Conservation (phyloP, 2,329 filamentous ascomycete species). For the Leptographium radiaticola region DNA sequence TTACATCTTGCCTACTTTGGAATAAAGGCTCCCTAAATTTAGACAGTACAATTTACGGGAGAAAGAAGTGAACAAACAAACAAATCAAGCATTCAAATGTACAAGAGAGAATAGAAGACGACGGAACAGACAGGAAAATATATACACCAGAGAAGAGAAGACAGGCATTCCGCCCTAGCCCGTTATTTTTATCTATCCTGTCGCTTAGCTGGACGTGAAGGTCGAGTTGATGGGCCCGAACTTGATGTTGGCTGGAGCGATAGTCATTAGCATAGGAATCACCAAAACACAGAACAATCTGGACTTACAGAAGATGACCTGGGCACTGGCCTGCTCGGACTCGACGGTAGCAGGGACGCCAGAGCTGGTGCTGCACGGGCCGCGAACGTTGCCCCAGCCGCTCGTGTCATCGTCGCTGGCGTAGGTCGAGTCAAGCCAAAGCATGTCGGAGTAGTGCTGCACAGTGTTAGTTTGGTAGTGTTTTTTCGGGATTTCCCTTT, state of each 20-base stretch:
- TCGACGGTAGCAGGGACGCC: slow-evolving; percentile 32
- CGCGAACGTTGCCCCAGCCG: slow-evolving; percentile 28
- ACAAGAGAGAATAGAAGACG: background rate
- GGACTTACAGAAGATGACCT: slow-evolving; percentile 23
- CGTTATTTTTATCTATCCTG: background rate
- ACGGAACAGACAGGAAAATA: background rate
- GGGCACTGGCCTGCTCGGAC: slow-evolving; percentile 16
- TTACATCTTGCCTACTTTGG: background rate
- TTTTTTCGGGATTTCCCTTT: background rate
- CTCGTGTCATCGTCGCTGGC: slow-evolving; percentile 25
- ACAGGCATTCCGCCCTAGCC: background rate
- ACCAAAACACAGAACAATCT: background rate
- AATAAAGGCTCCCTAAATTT: background rate
- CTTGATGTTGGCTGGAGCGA: slow-evolving; percentile 18
- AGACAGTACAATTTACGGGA: background rate
- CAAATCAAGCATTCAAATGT: background rate
- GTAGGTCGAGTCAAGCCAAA: slow-evolving; percentile 48
- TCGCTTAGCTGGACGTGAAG: slow-evolving; percentile 12
- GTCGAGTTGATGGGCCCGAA: slow-evolving; percentile 20
- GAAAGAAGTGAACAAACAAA: background rate
- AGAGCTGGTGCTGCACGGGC: slow-evolving; percentile 28
- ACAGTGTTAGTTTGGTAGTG: background rate
- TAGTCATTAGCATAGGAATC: background rate
- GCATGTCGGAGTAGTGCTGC: slow-evolving; percentile 43
- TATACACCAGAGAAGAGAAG: background rate